A percentile compares a stretch with the other conserved stretches of the same genome.
Conservation (phyloP, 805 yeast species). For the Schizosaccharomyces japonicus region DNA sequence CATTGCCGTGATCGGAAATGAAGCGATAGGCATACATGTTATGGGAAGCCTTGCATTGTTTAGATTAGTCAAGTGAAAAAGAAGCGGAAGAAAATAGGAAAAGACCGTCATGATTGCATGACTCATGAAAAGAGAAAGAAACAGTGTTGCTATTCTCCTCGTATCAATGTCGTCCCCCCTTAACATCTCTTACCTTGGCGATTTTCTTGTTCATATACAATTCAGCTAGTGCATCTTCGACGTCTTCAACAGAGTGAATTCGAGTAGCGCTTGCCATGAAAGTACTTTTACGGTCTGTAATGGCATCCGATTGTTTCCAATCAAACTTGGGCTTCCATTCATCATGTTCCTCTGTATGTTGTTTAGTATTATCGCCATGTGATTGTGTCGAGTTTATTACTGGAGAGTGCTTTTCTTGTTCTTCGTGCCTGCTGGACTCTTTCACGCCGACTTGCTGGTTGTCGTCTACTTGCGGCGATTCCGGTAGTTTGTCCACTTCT, state of each 20-base stretch:
- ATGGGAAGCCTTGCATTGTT: conserved; percentile 31
- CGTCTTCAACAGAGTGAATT: conserved; percentile 47
- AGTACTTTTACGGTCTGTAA: conserved; percentile 62
- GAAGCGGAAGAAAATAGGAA: background rate
- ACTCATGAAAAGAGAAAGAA: background rate
- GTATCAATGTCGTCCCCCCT: background rate
- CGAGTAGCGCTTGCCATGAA: conserved; percentile 53
- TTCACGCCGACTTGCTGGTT: background rate
- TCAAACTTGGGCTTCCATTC: conserved; percentile 2
- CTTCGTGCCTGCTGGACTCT: background rate
- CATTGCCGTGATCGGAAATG: background rate
- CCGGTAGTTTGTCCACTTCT: background rate
- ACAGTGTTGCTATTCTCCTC: background rate
- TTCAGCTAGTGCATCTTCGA: conserved; percentile 25
- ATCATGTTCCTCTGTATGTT: background rate
- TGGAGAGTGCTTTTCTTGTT: background rate
- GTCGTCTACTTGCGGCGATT: background rate
- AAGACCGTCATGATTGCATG: background rate
- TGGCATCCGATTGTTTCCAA: conserved; percentile 59
- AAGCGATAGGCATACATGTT: conserved; percentile 26
- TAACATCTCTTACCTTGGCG: conserved; percentile 11
- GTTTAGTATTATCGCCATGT: too few species aligned
- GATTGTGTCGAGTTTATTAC: too few species aligned
- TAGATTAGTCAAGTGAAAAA: background rate
- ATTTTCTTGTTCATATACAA: conserved; percentile 42